phyloP scores from a whole-genome alignment of 352 stramenopile genomes.

The Thalassiosira mediterranea region DNA sequence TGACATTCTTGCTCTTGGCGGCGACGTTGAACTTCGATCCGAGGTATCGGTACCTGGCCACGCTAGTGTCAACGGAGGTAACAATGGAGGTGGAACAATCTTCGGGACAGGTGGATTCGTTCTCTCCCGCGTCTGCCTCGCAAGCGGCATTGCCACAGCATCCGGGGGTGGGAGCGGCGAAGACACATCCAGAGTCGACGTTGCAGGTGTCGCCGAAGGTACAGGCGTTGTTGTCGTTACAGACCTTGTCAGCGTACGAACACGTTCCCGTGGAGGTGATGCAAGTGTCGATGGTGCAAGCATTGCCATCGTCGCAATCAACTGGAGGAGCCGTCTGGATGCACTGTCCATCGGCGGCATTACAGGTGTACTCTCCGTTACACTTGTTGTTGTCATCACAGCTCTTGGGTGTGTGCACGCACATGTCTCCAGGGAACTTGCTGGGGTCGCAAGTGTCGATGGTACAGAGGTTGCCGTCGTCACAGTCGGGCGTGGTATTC shows the following conservation, averaged over 20 bases:
- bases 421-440: conserved; percentile 1
- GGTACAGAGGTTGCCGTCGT: conserved; percentile 6
- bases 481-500: background rate
- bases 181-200: conserved; percentile 1
- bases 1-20: conserved; percentile 11
- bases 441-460: conserved; percentile 11
- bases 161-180: background rate
- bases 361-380: background rate
- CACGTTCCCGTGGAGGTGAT: background rate
- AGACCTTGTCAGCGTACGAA: background rate
- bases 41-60: background rate
- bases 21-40: conserved; percentile 1
- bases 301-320: background rate
- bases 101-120: background rate
- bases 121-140: conserved; percentile 5
- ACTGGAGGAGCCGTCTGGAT: background rate
- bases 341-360: conserved; percentile 2
- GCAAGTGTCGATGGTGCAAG: conserved; percentile 13
- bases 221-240: conserved; percentile 15
- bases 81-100: conserved; percentile 8
- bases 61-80: background rate
- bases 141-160: conserved; percentile 19
- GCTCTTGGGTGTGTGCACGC: conserved; percentile 1
- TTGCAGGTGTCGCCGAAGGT: conserved; percentile 12
- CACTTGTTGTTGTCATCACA: conserved; percentile 18